Percentiles rank a stretch among this genome's conserved stretches.
phyloP scores from a whole-genome alignment of 148 eudicot species.

The Vaccinium darrowii region DNA sequence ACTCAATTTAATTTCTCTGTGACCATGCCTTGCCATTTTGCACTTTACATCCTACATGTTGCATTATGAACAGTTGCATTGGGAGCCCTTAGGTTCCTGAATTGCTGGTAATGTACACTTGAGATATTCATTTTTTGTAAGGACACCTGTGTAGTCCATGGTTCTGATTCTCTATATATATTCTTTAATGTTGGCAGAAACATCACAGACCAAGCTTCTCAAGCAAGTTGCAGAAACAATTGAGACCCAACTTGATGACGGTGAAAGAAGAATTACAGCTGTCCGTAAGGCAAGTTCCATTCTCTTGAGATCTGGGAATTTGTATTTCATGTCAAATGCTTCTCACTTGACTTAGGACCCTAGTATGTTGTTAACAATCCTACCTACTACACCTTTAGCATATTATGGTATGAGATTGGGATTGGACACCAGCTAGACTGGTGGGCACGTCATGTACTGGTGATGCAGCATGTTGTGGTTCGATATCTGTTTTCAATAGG shows the following conservation, averaged over 20 bases:
- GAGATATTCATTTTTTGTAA: neutral
- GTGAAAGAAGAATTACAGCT: slow-evolving; percentile 47
- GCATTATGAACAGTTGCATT: neutral
- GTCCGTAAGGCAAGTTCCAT: slow-evolving; percentile 51
- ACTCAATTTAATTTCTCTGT: neutral
- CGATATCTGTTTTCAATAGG: neutral
- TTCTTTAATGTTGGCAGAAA: slow-evolving; percentile 37
- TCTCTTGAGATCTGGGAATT: neutral
- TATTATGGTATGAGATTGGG: neutral
- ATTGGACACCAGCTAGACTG: neutral
- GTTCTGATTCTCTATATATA: slow-evolving; percentile 11
- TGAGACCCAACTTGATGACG: slow-evolving; percentile 55
- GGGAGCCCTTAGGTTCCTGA: neutral
- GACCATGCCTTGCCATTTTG: neutral
- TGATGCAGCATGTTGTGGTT: neutral
- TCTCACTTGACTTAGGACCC: neutral
- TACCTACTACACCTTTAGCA: neutral
- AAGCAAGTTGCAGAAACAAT: slow-evolving; percentile 63
- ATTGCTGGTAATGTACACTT: neutral
- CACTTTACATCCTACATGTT: neutral
- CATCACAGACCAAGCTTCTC: slow-evolving; percentile 57
- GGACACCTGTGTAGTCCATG: slow-evolving; percentile 1
- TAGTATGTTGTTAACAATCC: slow-evolving; percentile 9
- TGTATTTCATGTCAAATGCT: neutral
- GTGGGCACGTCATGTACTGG: neutral